Evolutionary conservation across 495 filamentous ascomycete species (phyloP), one percentile per base, ranked within the genome.

Genomic region (Penicillium antarcticum): DNA sequence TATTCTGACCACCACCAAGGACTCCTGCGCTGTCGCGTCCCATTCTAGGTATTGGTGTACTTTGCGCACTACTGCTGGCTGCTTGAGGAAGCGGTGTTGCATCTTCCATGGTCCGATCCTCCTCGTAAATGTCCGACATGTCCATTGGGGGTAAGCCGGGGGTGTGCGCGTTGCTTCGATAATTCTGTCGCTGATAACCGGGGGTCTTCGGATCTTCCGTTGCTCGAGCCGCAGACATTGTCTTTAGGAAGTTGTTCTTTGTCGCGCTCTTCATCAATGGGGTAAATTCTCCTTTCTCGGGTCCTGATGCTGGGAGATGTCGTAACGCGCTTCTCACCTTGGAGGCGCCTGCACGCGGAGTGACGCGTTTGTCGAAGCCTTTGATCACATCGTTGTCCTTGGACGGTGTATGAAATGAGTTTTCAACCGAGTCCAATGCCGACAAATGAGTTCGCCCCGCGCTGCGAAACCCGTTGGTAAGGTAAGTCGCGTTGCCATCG

Each of bases 181-280:
- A 85, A 13, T 78, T 79, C 38, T 74, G 66, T 60, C 80, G 79
- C 47, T 86, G 59, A 46, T 81, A 87, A 5, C 80, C 83, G 1
- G 92, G 92, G 4, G 92, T 96, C 52, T 80, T 77, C 18, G 77
- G 73, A 24, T 64, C 76, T n/a, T 76, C 78, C 48, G 56, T 76
- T 66, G 82, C 74, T 74, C 80, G 64, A 72, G 63, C 49, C 31
- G 58, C 74, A 38, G 74, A 74, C 53, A 65, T 62, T 60, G 80
- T 81, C 40, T 80, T 78, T 42, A 87, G 72, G 31, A 84, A 78
- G 55, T 86, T 91, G 59, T 92, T 92, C 46, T 83, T 84, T 14
- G 89, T 89, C 12, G 91, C 91, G 50, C 87, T 95, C 72, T 91
- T 92, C 64, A 98, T 81, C 47, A 98, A 69, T 0, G 94, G 94